Evolutionary conservation across 441 rosid genomes (phyloP).

Genomic region (Viola pubescens): DNA sequence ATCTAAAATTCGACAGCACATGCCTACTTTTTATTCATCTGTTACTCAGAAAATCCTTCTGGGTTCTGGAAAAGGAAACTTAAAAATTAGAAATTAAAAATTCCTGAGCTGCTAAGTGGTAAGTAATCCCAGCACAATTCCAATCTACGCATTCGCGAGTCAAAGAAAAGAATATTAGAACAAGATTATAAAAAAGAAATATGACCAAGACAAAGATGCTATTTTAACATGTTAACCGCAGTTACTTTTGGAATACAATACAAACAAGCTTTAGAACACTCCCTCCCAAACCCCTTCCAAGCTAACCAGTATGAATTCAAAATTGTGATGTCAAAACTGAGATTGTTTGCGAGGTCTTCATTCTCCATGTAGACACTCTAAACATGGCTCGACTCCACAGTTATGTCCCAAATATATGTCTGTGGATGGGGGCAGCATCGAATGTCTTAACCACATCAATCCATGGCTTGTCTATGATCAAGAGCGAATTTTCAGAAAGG

Average conservation of each 20-base stretch:
- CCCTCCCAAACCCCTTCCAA: slow-evolving; percentile 2
- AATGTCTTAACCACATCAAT: slow-evolving; percentile 63
- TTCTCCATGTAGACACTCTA: slow-evolving; percentile 18
- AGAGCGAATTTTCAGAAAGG: slow-evolving; percentile 61
- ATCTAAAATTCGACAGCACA: too few species aligned
- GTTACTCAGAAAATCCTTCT: too few species aligned
- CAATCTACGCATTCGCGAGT: too few species aligned
- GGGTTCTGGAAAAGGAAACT: background rate
- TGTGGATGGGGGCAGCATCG: slow-evolving; percentile 78
- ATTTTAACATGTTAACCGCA: slow-evolving; percentile 25
- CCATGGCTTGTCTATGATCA: slow-evolving; percentile 96
- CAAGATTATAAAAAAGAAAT: background rate
- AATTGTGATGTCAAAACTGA: slow-evolving; percentile 16
- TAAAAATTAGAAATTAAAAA: background rate
- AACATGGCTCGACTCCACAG: slow-evolving; percentile 11
- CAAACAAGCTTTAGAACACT: slow-evolving; percentile 19
- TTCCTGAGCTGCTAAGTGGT: background rate
- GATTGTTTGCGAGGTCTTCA: slow-evolving; percentile 17
- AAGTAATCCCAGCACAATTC: too few species aligned
- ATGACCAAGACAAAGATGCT: slow-evolving; percentile 6
- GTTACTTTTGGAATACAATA: slow-evolving; percentile 28
- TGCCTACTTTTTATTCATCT: too few species aligned
- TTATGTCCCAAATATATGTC: slow-evolving; percentile 85
- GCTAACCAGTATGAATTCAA: slow-evolving; percentile 4
- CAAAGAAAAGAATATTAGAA: background rate